Percentiles rank a stretch among this genome's conserved stretches.
phyloP scores from a whole-genome alignment of 106 monocot species.

The Phalaenopsis equestris region DNA sequence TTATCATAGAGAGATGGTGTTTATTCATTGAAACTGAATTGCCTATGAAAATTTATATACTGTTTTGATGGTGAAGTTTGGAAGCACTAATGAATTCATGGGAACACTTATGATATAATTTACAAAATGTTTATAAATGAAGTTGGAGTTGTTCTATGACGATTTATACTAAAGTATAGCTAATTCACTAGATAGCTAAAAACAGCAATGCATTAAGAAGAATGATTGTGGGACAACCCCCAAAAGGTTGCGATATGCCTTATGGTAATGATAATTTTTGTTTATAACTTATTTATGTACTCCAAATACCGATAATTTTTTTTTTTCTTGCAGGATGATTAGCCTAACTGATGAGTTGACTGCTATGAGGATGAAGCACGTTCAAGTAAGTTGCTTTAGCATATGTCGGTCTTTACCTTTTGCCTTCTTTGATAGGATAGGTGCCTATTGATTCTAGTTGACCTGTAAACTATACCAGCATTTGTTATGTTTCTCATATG shows the following conservation, averaged over 20 bases:
- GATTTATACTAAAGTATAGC: background rate
- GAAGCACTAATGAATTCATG: background rate
- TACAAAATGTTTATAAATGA: background rate
- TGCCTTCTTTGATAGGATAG: background rate
- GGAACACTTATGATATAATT: background rate
- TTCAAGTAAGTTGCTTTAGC: constrained; percentile 32
- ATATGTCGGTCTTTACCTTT: background rate
- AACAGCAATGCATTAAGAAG: background rate
- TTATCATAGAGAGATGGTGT: background rate
- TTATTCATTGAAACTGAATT: background rate
- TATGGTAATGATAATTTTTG: background rate
- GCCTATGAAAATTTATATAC: background rate
- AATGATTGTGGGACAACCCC: background rate
- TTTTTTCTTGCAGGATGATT: constrained; percentile 43
- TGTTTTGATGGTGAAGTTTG: background rate
- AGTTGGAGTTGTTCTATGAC: background rate
- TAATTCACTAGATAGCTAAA: background rate
- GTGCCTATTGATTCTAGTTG: background rate
- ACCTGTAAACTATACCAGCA: background rate
- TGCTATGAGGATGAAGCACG: constrained; percentile 51
- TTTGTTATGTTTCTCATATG: background rate
- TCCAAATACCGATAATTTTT: background rate
- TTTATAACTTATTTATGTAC: background rate
- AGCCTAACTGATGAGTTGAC: constrained; percentile 59
- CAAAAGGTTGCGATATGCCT: background rate